Evolutionary conservation across 192 early-diverging fungal species (phyloP).

Genomic region (Coemansia sp.): DNA sequence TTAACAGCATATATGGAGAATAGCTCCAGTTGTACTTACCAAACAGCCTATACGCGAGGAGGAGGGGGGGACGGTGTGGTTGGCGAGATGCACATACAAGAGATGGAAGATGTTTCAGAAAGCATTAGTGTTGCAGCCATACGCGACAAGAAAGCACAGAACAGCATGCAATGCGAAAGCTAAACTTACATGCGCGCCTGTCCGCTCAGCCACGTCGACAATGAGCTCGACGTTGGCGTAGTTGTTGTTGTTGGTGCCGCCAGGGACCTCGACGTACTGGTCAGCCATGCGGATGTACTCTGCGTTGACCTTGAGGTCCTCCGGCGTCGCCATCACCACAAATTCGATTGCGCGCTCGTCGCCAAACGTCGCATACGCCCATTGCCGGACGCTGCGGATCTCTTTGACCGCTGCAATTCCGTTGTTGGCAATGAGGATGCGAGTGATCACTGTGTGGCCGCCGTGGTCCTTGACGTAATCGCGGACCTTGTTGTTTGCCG

Average conservation of each 20-base stretch:
- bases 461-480: slow-evolving; percentile 75
- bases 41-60: slow-evolving; percentile 22
- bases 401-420: slow-evolving; percentile 99
- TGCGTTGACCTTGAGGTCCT: slow-evolving; percentile 95
- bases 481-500: slow-evolving; percentile 64
- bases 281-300: slow-evolving; percentile 99
- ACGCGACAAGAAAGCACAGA: background rate
- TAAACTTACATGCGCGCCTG: slow-evolving; percentile 71
- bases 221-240: slow-evolving; percentile 98
- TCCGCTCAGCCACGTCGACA: slow-evolving; percentile 96
- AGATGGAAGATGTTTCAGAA: background rate
- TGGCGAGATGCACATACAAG: slow-evolving; percentile 1
- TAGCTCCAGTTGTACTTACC: slow-evolving; percentile 18
- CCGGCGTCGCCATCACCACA: slow-evolving; percentile 97
- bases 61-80: too few species aligned
- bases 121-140: background rate
- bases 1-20: background rate
- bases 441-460: slow-evolving; percentile 87
- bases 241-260: slow-evolving; percentile 98
- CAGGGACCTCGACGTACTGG: slow-evolving; percentile 97
- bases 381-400: slow-evolving; percentile 96
- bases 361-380: slow-evolving; percentile 98
- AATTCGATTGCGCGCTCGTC: slow-evolving; percentile 94
- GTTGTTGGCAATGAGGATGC: slow-evolving; percentile 98
- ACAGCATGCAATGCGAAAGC: background rate